Percentiles rank a stretch among this genome's conserved stretches.
Evolutionary conservation across 257 asterid genomes (phyloP).

Genomic region (Forsythia viridissima): DNA sequence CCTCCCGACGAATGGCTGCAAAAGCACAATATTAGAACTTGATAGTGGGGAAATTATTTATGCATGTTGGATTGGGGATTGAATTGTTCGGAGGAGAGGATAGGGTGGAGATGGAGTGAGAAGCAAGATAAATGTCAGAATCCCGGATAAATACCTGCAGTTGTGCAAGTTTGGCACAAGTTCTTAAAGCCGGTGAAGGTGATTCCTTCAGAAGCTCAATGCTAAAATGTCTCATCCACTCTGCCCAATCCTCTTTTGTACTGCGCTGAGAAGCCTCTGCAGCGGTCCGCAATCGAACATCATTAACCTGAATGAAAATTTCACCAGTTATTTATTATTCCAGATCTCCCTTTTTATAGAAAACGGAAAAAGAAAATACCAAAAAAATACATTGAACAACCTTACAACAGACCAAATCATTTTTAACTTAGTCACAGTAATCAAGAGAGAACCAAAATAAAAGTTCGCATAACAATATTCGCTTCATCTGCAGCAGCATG

Average conservation of each 20-base stretch:
- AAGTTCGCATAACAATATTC: neutral
- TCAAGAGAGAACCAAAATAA: neutral
- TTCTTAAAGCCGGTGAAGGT: constrained; percentile 95
- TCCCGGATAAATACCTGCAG: constrained; percentile 61
- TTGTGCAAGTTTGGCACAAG: constrained; percentile 97
- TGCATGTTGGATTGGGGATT: constrained; percentile 3
- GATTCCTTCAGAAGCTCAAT: constrained; percentile 96
- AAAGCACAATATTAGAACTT: constrained; percentile 32
- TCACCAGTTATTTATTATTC: constrained; percentile 3
- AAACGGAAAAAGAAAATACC: neutral
- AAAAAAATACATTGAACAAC: neutral
- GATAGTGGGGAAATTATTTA: neutral
- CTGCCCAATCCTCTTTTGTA: constrained; percentile 99
- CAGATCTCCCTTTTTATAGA: neutral
- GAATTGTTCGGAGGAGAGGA: neutral
- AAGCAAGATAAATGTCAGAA: constrained; percentile 18
- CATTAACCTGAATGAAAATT: constrained; percentile 66
- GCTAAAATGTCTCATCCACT: constrained; percentile 99
- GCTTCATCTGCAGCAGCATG: constrained; percentile 1
- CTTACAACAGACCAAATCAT: constrained; percentile 7
- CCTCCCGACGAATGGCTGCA: constrained; percentile 97
- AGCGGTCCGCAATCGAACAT: constrained; percentile 83
- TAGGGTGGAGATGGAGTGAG: neutral
- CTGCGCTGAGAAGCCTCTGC: constrained; percentile 99
- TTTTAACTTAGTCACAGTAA: constrained; percentile 1